Base-by-base conservation (phyloP, 495 filamentous ascomycete species). In the Penicillium cinerascens region DNA sequence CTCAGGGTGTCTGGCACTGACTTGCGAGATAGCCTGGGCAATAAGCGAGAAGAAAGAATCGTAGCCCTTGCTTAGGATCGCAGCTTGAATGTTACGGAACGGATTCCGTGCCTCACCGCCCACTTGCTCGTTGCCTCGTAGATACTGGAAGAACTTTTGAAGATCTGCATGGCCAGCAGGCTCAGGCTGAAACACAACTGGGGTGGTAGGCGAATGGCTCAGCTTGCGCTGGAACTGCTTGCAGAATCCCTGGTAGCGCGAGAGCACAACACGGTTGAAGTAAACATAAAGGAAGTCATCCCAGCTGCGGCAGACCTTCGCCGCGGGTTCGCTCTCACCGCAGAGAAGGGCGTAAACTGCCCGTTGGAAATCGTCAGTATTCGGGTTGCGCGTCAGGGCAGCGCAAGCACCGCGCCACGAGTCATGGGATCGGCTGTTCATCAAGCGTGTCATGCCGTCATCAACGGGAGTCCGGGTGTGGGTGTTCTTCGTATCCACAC, bases 251-350 rank as follows among this genome's bases (percentile, higher is more conserved):
- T 63, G 65, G 44, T 78, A 78, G 35, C 75, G 73, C 6, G 68
- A 56, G 58, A 89, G 75, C 15, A 98, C 75, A 23, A 92, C 71
- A 8, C 87, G 81, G 60, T 95, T 96, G 76, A 92, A 93, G 61
- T 89, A 84, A 7, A 86, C 87, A 61, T 92, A 97, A n/a, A 97
- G 79, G 55, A 86, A 82, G 66, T 98, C 93, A 54, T 97, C 90
- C 86, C 88, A 95, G 35, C 80, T 82, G 38, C 78, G 76, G 67
- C 89, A 93, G 13, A 92, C 82, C 55, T 81, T 81, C 60, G 87
- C 78, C 10, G 91, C 89, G 38, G 86, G 84, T 33, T 82, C 73
- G 6, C 89, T 75, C 61, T 97, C 87, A 37, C 95, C 95, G 38
- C 87, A 86, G 43, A 98, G 79, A 18, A 95, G 74, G 18, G 87